phyloP scores from a whole-genome alignment of 257 asterid genomes.

The Solanum sparsipilum region DNA sequence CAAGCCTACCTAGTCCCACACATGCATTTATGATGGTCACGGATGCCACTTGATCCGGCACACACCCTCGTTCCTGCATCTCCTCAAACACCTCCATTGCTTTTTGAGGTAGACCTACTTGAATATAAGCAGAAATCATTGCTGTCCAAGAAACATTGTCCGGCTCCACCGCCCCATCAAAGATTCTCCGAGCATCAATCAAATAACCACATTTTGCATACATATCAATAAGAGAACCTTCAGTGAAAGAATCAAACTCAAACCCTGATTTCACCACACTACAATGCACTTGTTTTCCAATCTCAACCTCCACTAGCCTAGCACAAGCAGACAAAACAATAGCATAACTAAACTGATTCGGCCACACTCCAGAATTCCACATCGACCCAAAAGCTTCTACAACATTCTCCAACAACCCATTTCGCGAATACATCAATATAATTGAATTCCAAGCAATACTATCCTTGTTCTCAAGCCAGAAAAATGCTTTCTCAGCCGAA shows the following conservation, averaged over 20 bases:
- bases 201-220: conserved; percentile 67
- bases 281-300: conserved; percentile 65
- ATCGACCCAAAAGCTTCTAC: conserved; percentile 33
- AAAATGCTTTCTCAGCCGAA: conserved; percentile 45
- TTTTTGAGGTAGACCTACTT: conserved; percentile 44
- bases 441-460: conserved; percentile 76
- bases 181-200: conserved; percentile 48
- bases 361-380: conserved; percentile 44
- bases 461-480: conserved; percentile 38
- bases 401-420: conserved; percentile 32
- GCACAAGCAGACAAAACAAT: conserved; percentile 64
- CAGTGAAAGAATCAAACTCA: conserved; percentile 43
- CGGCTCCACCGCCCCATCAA: conserved; percentile 39
- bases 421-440: conserved; percentile 56
- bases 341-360: conserved; percentile 71
- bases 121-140: conserved; percentile 61
- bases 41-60: conserved; percentile 61
- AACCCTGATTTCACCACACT: conserved; percentile 36
- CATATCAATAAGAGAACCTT: conserved; percentile 76
- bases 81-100: conserved; percentile 51
- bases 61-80: conserved; percentile 45
- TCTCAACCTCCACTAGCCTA: conserved; percentile 32
- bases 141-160: conserved; percentile 82
- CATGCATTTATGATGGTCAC: conserved; percentile 58
- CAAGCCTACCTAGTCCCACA: conserved; percentile 54